These are phyloP conservation scores for Fagus sylvatica DNA, from an alignment of 306 rosid species.

Conservation along the genomic window DNA sequence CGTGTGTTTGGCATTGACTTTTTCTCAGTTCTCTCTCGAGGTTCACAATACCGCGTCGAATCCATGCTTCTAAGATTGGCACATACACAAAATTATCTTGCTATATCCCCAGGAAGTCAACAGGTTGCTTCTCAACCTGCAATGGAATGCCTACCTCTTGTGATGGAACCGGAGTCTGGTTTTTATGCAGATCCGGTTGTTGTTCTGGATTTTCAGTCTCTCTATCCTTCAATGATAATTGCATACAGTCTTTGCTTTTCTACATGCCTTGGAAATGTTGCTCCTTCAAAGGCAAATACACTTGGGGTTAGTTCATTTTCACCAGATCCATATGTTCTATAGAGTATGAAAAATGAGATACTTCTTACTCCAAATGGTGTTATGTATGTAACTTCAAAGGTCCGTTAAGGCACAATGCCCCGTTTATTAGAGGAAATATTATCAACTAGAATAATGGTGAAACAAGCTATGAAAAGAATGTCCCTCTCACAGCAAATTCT, in stretches of 20 bases:
- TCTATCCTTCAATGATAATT: conserved; percentile 95
- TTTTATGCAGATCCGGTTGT: conserved; percentile 93
- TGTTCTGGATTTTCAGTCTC: conserved; percentile 92
- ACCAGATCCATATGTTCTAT: conserved; percentile 60
- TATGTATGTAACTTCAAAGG: conserved; percentile 83
- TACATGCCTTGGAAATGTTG: conserved; percentile 86
- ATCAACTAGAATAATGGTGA: conserved; percentile 93
- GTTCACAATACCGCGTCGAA: conserved; percentile 95
- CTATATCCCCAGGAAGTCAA: conserved; percentile 85
- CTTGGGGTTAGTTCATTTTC: conserved; percentile 84
- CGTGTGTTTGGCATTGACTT: conserved; percentile 97
- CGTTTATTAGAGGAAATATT: conserved; percentile 87
- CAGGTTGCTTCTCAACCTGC: conserved; percentile 99
- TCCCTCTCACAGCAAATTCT: conserved; percentile 74
- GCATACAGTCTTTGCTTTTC: conserved; percentile 96
- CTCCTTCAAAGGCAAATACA: conserved; percentile 59
- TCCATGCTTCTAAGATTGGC: conserved; percentile 94
- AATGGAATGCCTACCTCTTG: conserved; percentile 97
- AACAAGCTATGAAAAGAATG: conserved; percentile 81
- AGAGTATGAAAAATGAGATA: conserved; percentile 62
- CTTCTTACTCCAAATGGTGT: conserved; percentile 91
- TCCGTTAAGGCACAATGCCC: conserved; percentile 80
- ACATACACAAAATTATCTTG: conserved; percentile 84
- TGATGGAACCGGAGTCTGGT: conserved; percentile 97
- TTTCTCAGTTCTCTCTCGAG: conserved; percentile 95